Evolutionary conservation across 495 filamentous ascomycete genomes (phyloP), one percentile per base, ranked within the genome.

Genomic region (Bacidia gigantensis): DNA sequence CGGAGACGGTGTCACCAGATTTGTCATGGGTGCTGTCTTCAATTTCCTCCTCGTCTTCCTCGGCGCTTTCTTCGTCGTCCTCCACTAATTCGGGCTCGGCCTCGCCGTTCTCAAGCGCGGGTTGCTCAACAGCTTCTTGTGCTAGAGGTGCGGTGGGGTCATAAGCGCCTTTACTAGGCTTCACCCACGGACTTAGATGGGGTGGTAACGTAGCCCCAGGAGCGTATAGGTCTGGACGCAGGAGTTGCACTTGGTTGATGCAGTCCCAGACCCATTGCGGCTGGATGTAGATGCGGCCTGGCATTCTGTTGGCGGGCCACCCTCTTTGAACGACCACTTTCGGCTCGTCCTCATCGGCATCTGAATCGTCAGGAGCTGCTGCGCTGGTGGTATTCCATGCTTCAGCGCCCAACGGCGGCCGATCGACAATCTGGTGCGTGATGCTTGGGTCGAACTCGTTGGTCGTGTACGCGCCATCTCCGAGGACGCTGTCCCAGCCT

Each of bases 221-320:
- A 2, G 80, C 86, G 56, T 98, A 98, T 1, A 92, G 71, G 63
- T 95, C 87, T 11, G 89, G 81, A 35, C 84, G 75, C 56, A 96
- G 82, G 35, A 98, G 69, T 65, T 86, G 86, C 39, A 86, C 86
- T 23, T 85, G 81, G 66, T 98, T 98, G 58, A 96, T 69, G 62
- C 84, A 87, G 57, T 98, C 92, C 92, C 92, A 98, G 12, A 98
- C 78, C 88, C 94, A 98, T 63, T 98, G 92, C 20, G 92, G 92
- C 68, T 98, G 92, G 46, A 98, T 66, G 58, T 97, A 97, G 43
- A 82, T 89, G 45, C 92, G 73, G 22, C 89, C 89, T 7, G 89
- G 89, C 54, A 96, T 81, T 29, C 89, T 77, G 85, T 85, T 39
- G 18, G 24, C 25, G 25, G 20, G 20, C 14, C 20, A 22, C 85